A percentile compares a stretch with the other conserved stretches of the same genome.
These are phyloP conservation scores for Aschersonia sp. DNA, from an alignment of 2,329 filamentous ascomycete genomes.

Conservation along the genomic window DNA sequence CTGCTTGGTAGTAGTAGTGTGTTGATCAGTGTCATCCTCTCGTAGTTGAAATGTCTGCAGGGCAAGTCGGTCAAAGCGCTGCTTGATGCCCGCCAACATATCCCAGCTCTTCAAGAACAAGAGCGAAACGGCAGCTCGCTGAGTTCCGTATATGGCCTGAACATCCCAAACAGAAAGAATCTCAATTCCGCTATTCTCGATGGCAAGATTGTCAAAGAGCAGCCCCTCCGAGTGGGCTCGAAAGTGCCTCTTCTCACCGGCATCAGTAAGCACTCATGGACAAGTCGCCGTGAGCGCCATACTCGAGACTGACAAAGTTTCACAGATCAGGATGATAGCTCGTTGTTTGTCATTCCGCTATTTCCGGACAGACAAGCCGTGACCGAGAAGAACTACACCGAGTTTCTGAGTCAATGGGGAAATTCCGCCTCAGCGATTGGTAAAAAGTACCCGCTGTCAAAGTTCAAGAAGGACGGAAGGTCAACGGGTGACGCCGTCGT, in stretches of 20 bases:
- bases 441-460: constrained; percentile 6
- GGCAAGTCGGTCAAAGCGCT: neutral
- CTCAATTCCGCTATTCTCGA: constrained; percentile 1
- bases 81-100: neutral
- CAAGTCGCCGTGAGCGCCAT: no score
- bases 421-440: constrained; percentile 1
- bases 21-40: neutral
- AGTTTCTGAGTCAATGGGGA: constrained; percentile 6
- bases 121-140: neutral
- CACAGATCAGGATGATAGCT: constrained; percentile 4
- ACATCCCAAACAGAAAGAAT: constrained; percentile 1
- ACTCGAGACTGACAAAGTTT: neutral
- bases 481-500: constrained; percentile 3
- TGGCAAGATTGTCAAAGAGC: neutral
- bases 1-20: neutral
- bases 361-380: neutral
- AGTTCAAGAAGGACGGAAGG: constrained; percentile 5
- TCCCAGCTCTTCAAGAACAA: neutral
- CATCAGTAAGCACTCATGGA: neutral
- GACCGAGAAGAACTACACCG: constrained; percentile 6
- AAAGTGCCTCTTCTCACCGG: constrained; percentile 5
- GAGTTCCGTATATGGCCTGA: neutral
- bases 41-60: constrained; percentile 1
- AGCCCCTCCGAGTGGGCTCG: constrained; percentile 3
- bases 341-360: constrained; percentile 5